Conservation (phyloP, 1,284 basidiomycete genomes). For the Agroathelia rolfsii region DNA sequence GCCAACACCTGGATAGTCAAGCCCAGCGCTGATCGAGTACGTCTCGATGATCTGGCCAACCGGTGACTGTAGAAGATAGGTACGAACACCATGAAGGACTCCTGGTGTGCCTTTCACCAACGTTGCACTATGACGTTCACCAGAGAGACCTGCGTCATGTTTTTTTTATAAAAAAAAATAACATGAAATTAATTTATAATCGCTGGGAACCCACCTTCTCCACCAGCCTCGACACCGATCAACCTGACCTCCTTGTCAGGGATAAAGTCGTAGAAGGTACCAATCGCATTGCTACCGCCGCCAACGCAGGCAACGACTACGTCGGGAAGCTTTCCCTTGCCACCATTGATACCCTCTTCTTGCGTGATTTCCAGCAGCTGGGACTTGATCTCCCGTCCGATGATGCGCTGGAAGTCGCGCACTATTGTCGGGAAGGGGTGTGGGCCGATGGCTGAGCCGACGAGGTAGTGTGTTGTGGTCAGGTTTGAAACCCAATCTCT, state of each 20-base stretch:
- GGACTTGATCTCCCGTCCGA: conserved; percentile 89
- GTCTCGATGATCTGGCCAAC: conserved; percentile 95
- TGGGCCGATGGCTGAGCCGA: conserved; percentile 95
- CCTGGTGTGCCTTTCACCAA: conserved; percentile 85
- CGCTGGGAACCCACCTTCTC: conserved; percentile 57
- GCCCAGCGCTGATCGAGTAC: conserved; percentile 92
- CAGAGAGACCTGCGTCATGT: conserved; percentile 81
- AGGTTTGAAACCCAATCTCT: conserved; percentile 98
- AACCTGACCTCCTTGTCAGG: conserved; percentile 74
- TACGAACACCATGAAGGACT: conserved; percentile 92
- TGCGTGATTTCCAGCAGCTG: conserved; percentile 77
- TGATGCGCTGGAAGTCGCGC: conserved; percentile 94
- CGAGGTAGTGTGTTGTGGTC: conserved; percentile 88
- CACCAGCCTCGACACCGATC: conserved; percentile 92
- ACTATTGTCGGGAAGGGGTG: conserved; percentile 99
- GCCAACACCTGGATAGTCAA: conserved; percentile 90
- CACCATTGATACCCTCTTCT: no score
- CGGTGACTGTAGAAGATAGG: conserved; percentile 85
- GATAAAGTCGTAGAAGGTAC: conserved; percentile 94
- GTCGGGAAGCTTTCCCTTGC: conserved; percentile 82
- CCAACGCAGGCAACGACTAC: conserved; percentile 96
- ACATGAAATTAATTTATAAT: conserved; percentile 1
- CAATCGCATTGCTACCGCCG: conserved; percentile 96
- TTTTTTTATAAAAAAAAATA: conserved; percentile 8
- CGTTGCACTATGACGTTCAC: conserved; percentile 85